Percentiles rank a stretch among this genome's conserved stretches.
Conservation (phyloP, 2,329 filamentous ascomycete species). For the Claviceps paspali region DNA sequence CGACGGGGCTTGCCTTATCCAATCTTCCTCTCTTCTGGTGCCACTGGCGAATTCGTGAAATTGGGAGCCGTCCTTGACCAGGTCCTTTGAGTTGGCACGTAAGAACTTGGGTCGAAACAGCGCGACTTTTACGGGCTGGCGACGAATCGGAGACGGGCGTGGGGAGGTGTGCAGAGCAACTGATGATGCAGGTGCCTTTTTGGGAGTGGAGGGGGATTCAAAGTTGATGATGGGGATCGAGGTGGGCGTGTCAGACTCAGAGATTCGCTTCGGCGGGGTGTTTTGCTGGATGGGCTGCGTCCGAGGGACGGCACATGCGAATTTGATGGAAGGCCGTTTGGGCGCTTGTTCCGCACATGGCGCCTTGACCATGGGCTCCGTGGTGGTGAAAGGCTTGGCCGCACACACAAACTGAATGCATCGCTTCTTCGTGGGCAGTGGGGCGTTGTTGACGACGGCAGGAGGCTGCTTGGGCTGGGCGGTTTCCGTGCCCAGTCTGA, state of each 20-base stretch:
- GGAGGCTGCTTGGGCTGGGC: constrained; percentile 13
- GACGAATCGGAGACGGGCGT: constrained; percentile 8
- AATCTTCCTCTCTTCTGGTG: constrained; percentile 70
- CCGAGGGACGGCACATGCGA: constrained; percentile 46
- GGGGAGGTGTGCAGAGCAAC: constrained; percentile 11
- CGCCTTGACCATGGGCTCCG: constrained; percentile 18
- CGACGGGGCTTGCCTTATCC: constrained; percentile 58
- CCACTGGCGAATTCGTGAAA: constrained; percentile 93
- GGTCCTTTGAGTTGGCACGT: constrained; percentile 32
- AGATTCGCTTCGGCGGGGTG: constrained; percentile 17
- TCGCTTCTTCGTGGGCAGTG: constrained; percentile 53
- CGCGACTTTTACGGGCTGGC: constrained; percentile 11
- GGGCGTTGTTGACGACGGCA: constrained; percentile 10
- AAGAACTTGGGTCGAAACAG: constrained; percentile 29
- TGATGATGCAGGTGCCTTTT: constrained; percentile 12
- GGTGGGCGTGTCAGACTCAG: constrained; percentile 3
- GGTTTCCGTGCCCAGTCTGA: constrained; percentile 21
- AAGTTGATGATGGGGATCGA: constrained; percentile 8
- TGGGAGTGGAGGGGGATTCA: constrained; percentile 18
- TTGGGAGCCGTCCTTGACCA: constrained; percentile 39
- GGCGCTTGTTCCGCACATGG: constrained; percentile 23
- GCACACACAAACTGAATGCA: constrained; percentile 89
- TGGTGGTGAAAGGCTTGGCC: constrained; percentile 36
- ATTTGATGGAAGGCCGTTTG: constrained; percentile 54
- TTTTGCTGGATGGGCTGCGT: constrained; percentile 28